Conservation (phyloP, 2,329 filamentous ascomycete genomes). For the Fusarium sp. region DNA sequence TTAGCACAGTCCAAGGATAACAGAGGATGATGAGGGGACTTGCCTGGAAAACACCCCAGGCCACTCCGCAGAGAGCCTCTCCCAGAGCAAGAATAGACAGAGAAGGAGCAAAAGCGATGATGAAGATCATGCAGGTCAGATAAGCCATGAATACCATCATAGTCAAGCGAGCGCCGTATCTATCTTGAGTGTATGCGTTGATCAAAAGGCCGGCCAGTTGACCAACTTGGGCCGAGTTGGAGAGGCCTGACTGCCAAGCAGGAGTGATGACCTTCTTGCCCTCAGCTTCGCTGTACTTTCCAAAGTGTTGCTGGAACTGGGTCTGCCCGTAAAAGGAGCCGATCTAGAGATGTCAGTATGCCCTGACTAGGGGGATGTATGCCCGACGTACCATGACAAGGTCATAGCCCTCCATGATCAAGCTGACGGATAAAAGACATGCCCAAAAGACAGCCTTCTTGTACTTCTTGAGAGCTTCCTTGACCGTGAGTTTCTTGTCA, state of each 20-base stretch:
- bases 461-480: conserved; percentile 6
- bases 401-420: conserved; percentile 9
- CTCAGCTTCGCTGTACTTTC: neutral
- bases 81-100: neutral
- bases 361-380: neutral
- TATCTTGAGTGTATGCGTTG: conserved; percentile 55
- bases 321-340: conserved; percentile 12
- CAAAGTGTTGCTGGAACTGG: conserved; percentile 9
- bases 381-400: neutral
- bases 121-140: neutral
- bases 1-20: neutral
- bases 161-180: conserved; percentile 39
- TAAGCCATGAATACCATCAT: conserved; percentile 16
- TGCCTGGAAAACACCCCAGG: neutral
- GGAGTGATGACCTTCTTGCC: conserved; percentile 54
- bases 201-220: conserved; percentile 48
- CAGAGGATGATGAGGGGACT: neutral
- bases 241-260: conserved; percentile 27
- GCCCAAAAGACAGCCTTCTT: conserved; percentile 13
- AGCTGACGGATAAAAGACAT: neutral
- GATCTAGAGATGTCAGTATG: neutral
- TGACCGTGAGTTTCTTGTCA: neutral
- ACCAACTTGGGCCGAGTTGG: neutral
- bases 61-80: neutral
- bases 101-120: neutral